Evolutionary conservation across 768 basidiomycete genomes (phyloP).

Genomic region (Ramaria sp.): DNA sequence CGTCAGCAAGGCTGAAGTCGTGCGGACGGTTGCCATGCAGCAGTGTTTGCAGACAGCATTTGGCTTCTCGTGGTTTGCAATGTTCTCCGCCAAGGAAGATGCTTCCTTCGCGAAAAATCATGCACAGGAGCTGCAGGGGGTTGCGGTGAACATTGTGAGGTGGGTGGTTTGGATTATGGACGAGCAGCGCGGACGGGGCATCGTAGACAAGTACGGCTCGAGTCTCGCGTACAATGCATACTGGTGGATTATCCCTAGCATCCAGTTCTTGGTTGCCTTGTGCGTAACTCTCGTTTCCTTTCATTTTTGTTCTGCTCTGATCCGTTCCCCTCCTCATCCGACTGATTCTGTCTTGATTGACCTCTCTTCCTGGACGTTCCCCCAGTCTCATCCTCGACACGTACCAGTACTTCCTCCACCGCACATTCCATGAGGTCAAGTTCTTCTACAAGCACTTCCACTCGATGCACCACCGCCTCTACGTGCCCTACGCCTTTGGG

Average conservation of each 20-base stretch:
- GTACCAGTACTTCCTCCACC: constrained; percentile 39
- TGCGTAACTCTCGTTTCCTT: constrained; percentile 20
- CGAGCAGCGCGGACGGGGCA: constrained; percentile 18
- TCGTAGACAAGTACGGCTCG: constrained; percentile 20
- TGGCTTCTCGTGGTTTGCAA: constrained; percentile 24
- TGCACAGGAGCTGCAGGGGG: constrained; percentile 12
- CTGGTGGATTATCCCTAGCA: constrained; percentile 35
- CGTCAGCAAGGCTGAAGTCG: constrained; percentile 27
- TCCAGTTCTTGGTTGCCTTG: constrained; percentile 31
- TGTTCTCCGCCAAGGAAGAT: background rate
- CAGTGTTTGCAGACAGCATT: constrained; percentile 31
- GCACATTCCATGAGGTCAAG: constrained; percentile 29
- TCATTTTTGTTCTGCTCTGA: background rate
- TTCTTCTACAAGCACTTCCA: constrained; percentile 39
- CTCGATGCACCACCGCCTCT: constrained; percentile 36
- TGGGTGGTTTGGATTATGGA: constrained; percentile 21
- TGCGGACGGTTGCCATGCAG: constrained; percentile 32
- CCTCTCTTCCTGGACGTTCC: no score
- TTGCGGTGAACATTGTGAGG: constrained; percentile 22
- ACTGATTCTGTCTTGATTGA: no score
- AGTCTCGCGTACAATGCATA: constrained; percentile 25
- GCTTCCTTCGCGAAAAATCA: constrained; percentile 14
- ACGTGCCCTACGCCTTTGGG: constrained; percentile 39
- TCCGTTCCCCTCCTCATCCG: no score
- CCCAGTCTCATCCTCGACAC: constrained; percentile 36